A percentile compares a stretch with the other conserved stretches of the same genome.
phyloP scores from a whole-genome alignment of 768 basidiomycete genomes.

The Sarcomyxa edulis region DNA sequence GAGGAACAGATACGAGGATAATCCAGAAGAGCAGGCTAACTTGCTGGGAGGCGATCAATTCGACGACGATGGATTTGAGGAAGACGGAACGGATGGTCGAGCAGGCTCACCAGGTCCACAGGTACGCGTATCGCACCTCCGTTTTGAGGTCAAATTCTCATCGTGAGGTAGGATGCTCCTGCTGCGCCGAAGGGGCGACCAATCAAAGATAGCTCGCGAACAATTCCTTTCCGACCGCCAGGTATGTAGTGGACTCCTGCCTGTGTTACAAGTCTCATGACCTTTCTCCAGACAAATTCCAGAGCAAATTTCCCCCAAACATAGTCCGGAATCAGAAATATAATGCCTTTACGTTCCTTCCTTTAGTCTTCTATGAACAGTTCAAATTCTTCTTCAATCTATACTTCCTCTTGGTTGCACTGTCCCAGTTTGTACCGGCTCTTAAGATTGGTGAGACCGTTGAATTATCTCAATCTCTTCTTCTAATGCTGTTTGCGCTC shows the following conservation, averaged over 20 bases:
- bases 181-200: conserved; percentile 20
- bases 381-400: conserved; percentile 99
- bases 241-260: conserved; percentile 30
- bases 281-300: conserved; percentile 54
- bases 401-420: conserved; percentile 94
- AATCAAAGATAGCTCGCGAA: conserved; percentile 67
- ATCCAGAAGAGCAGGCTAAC: conserved; percentile 58
- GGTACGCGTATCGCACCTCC: conserved; percentile 12
- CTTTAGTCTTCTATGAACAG: conserved; percentile 96
- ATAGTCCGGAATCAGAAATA: conserved; percentile 98
- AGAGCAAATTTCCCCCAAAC: conserved; percentile 75
- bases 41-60: conserved; percentile 38
- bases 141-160: conserved; percentile 9
- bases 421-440: conserved; percentile 93
- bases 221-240: conserved; percentile 71
- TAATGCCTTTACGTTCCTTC: conserved; percentile 93
- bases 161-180: conserved; percentile 14
- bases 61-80: conserved; percentile 31
- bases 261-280: conserved; percentile 6
- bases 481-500: neutral
- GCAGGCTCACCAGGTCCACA: conserved; percentile 7
- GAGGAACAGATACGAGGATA: conserved; percentile 55
- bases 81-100: conserved; percentile 15
- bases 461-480: neutral
- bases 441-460: conserved; percentile 81